Percentiles rank a stretch among this genome's conserved stretches.
phyloP scores from a whole-genome alignment of 1,139 yeast genomes.

The Magnusiomyces paraingens region DNA sequence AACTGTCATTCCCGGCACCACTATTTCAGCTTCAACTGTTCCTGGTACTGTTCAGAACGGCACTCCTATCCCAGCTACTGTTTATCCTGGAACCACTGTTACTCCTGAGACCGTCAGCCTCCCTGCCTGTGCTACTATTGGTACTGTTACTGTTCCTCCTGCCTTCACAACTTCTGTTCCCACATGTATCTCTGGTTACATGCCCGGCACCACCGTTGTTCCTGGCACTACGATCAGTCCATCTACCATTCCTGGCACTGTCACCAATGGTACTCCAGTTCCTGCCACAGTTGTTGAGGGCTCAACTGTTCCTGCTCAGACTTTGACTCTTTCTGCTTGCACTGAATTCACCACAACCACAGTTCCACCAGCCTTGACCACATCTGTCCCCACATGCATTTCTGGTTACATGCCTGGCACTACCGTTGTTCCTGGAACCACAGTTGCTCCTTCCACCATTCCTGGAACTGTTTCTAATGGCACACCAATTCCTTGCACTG shows the following conservation, averaged over 20 bases:
- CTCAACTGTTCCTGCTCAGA: slow-evolving; percentile 2
- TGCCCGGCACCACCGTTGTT: slow-evolving; percentile 8
- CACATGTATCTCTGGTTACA: slow-evolving; percentile 7
- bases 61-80: slow-evolving; percentile 7
- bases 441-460: slow-evolving; percentile 4
- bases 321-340: slow-evolving; percentile 10
- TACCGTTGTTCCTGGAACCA: slow-evolving; percentile 6
- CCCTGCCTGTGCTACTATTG: slow-evolving; percentile 3
- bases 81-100: slow-evolving; percentile 1
- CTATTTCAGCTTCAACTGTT: not conserved
- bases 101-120: slow-evolving; percentile 2
- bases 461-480: slow-evolving; percentile 3
- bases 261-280: slow-evolving; percentile 5
- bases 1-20: slow-evolving; percentile 3
- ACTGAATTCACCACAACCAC: slow-evolving; percentile 6
- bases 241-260: slow-evolving; percentile 4
- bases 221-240: slow-evolving; percentile 5
- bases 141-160: slow-evolving; percentile 6
- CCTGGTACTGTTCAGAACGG: slow-evolving; percentile 3
- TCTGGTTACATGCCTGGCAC: slow-evolving; percentile 1
- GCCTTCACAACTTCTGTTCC: slow-evolving; percentile 2
- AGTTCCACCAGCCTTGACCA: slow-evolving; percentile 7
- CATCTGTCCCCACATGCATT: slow-evolving; percentile 3
- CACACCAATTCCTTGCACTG: slow-evolving; percentile 4
- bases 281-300: slow-evolving; percentile 10